Base-by-base conservation (phyloP, 345 rosid genomes). In the Camelina sativa region DNA sequence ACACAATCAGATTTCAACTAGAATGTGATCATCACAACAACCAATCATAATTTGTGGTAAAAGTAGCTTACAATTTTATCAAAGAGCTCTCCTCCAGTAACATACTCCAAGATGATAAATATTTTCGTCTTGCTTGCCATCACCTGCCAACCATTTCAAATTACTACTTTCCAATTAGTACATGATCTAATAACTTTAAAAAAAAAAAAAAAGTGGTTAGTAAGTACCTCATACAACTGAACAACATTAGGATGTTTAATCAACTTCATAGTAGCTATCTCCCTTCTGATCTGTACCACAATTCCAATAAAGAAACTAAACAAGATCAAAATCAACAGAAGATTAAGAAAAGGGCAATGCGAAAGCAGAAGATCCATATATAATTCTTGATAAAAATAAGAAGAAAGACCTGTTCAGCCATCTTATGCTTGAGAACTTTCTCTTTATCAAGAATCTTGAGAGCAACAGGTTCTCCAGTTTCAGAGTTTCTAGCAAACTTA, bases 191-290 rank as follows among this genome's bases (percentile, higher is more conserved):
- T 4, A 32, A 32, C 25, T 23, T 22, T 23, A 20, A 20, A 20
- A 20, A 20, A 20, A 20, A 20, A 20, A 23, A 23, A 23, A 23
- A 23, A 23, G 25, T 67, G 23, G 32, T 64, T 3, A 25, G 5
- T 25, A 25, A 2, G 37, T 72, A 90, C 97, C 99, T 95, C 99
- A 8, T 81, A 81, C 63, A 92, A 71, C 54, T 61, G 91, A 76
- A 95, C 97, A 73, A 95, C 97, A 80, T 92, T 85, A 11, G 99
- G 99, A 85, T 95, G 99, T 79, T 92, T 88, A 73, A 95, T 80
- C 76, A 88, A 82, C 86, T 92, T 95, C 99, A 95, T 95, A 22
- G 94, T 95, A 48, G 91, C 91, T 41, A 95, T 71, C 80, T 95
- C 99, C 57, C 96, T 85, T 84, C 80, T 89, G 76, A 95, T 95